Evolutionary conservation across 805 yeast species (phyloP).

Genomic region (Pichia phayaonensis): DNA sequence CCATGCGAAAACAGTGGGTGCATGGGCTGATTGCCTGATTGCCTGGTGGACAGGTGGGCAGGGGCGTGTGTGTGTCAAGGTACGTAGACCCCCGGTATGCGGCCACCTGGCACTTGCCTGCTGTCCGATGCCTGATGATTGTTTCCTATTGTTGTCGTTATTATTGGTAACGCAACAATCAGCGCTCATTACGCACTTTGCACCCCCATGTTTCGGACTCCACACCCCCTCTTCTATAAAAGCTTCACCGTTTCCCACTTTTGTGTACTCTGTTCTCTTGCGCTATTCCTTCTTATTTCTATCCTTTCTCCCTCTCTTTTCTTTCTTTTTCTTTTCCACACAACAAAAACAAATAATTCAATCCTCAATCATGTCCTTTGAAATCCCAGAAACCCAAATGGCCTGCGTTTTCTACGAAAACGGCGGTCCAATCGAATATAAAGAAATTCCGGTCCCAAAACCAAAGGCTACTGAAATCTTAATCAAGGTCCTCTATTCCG

Average conservation of each 20-base stretch:
- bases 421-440: slow-evolving; percentile 54
- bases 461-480: slow-evolving; percentile 69
- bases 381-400: slow-evolving; percentile 54
- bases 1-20: not conserved
- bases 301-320: slow-evolving; percentile 56
- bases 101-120: too few relatives aligned
- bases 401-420: slow-evolving; percentile 58
- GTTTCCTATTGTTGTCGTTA: too few relatives aligned
- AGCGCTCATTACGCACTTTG: too few relatives aligned
- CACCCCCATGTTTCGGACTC: not conserved
- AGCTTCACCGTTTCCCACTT: not conserved
- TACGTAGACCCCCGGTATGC: too few relatives aligned
- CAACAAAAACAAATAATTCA: too few relatives aligned
- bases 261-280: slow-evolving; percentile 33
- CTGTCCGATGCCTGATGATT: too few relatives aligned
- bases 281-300: slow-evolving; percentile 83
- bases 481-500: slow-evolving; percentile 71
- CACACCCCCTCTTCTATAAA: not conserved
- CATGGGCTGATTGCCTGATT: not conserved
- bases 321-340: slow-evolving; percentile 71
- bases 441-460: slow-evolving; percentile 65
- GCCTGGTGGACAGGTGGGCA: too few relatives aligned
- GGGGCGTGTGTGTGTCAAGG: too few relatives aligned
- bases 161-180: too few relatives aligned
- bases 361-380: slow-evolving; percentile 37